These are phyloP conservation scores for Histomonas meleagridis DNA, from an alignment of 208 protist species.

Conservation along the genomic window DNA sequence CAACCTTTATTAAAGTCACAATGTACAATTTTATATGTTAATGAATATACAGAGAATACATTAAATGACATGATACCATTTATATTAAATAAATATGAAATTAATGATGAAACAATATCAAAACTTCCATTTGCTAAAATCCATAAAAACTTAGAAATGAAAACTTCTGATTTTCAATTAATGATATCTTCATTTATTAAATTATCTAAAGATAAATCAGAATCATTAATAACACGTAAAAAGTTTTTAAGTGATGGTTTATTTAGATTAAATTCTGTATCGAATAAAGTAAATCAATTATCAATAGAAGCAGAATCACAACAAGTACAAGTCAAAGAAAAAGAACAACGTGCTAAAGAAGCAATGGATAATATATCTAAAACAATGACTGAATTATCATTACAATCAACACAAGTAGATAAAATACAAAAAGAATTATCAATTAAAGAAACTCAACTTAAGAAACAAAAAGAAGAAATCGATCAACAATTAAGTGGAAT, in stretches of 20 bases:
- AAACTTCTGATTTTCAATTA: not conserved
- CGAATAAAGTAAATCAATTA: not conserved
- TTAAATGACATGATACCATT: slow-evolving; percentile 4
- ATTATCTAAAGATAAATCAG: not conserved
- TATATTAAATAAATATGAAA: not conserved
- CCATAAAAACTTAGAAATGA: not conserved
- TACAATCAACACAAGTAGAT: not conserved
- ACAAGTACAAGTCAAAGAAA: not conserved
- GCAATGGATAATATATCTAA: slow-evolving; percentile 35
- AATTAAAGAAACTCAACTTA: not conserved
- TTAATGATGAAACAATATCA: not conserved
- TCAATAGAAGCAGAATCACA: slow-evolving; percentile 18
- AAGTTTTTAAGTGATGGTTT: slow-evolving; percentile 6
- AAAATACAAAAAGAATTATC: not conserved
- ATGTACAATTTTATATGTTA: not conserved
- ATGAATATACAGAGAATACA: not conserved
- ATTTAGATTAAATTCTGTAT: not conserved
- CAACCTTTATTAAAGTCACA: not conserved
- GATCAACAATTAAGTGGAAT: not conserved
- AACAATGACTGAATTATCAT: not conserved
- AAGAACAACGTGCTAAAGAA: slow-evolving; percentile 20
- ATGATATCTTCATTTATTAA: not conserved
- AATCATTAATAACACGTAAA: not conserved
- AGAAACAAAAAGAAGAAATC: not conserved
- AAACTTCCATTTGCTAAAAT: not conserved